Evolutionary conservation across 208 protist genomes (phyloP).

Genomic region (Trypanosoma mega): DNA sequence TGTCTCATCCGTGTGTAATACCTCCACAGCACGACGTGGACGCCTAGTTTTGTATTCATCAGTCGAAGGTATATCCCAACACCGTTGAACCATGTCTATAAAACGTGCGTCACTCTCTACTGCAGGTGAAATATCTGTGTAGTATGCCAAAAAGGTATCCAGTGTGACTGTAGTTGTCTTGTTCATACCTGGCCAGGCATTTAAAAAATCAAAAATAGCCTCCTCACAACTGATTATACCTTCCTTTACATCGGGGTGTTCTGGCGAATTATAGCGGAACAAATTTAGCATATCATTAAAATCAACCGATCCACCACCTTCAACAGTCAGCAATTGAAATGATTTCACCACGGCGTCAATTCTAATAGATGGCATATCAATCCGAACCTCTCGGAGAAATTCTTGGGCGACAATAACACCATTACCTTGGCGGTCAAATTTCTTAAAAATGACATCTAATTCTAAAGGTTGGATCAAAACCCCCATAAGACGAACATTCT

Average conservation of each 20-base stretch:
- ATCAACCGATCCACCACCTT: constrained; percentile 73
- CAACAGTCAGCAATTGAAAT: constrained; percentile 72
- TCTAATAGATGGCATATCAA: constrained; percentile 60
- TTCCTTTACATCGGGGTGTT: constrained; percentile 70
- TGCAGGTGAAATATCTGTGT: constrained; percentile 85
- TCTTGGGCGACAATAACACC: constrained; percentile 77
- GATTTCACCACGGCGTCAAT: constrained; percentile 60
- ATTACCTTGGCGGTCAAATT: constrained; percentile 68
- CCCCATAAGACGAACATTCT: constrained; percentile 48
- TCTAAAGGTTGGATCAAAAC: constrained; percentile 57
- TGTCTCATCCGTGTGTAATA: constrained; percentile 64
- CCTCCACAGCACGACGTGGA: constrained; percentile 49
- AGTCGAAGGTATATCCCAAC: constrained; percentile 74
- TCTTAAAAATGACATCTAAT: constrained; percentile 73
- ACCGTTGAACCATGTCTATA: constrained; percentile 48
- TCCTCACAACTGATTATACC: constrained; percentile 62
- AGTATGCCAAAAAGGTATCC: constrained; percentile 89
- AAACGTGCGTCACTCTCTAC: constrained; percentile 85
- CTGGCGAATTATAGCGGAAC: constrained; percentile 55
- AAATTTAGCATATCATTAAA: constrained; percentile 73
- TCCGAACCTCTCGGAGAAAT: constrained; percentile 73
- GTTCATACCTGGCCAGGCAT: constrained; percentile 66
- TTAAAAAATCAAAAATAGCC: constrained; percentile 80
- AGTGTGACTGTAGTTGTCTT: constrained; percentile 70
- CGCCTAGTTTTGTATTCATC: constrained; percentile 55